phyloP scores from a whole-genome alignment of 192 early-diverging fungal genomes.

The Rhizophagus clarus region DNA sequence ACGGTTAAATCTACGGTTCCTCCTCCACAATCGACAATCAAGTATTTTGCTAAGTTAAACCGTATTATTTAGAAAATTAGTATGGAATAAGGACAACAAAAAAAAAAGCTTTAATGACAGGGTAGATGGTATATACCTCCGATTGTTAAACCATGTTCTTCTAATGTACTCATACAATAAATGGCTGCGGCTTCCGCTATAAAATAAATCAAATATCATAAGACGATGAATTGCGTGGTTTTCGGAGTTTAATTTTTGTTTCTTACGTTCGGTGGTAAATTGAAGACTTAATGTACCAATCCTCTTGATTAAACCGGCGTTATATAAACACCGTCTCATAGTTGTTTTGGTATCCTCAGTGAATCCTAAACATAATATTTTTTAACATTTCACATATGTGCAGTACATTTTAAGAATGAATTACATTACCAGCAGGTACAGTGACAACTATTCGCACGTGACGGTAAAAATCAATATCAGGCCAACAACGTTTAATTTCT shows the following conservation, averaged over 20 bases:
- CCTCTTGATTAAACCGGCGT: slow-evolving; percentile 51
- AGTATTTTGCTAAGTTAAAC: neutral
- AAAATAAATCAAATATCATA: too few species aligned
- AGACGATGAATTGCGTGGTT: too few species aligned
- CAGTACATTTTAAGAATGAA: neutral
- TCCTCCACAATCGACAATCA: neutral
- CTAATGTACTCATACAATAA: neutral
- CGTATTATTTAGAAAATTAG: too few species aligned
- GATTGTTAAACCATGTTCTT: neutral
- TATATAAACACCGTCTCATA: slow-evolving; percentile 55
- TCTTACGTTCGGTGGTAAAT: slow-evolving; percentile 31
- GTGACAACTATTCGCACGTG: slow-evolving; percentile 12
- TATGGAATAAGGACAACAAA: neutral
- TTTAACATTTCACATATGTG: too few species aligned
- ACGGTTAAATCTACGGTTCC: neutral
- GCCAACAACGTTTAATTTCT: neutral
- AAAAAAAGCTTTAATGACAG: too few species aligned
- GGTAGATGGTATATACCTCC: neutral
- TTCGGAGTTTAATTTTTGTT: too few species aligned
- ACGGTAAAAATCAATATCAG: slow-evolving; percentile 7
- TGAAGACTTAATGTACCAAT: neutral
- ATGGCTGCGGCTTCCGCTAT: slow-evolving; percentile 7
- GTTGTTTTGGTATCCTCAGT: slow-evolving; percentile 47
- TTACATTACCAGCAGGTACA: slow-evolving; percentile 22
- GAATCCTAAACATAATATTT: neutral